Percentiles rank a stretch among this genome's conserved stretches.
phyloP scores from a whole-genome alignment of 148 eudicot species.

The Nepenthes gracilis region DNA sequence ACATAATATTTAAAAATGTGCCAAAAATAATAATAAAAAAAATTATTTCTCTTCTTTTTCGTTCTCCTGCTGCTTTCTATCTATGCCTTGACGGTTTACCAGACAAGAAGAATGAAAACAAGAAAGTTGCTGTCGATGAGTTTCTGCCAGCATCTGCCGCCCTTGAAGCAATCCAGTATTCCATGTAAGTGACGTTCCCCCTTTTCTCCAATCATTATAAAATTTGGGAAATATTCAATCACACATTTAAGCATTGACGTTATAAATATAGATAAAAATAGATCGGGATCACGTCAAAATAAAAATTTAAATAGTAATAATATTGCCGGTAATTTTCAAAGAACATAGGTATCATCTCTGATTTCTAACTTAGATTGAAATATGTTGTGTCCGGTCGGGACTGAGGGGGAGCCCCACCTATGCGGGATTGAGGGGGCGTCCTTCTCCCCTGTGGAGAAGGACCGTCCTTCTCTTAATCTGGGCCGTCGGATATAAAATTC shows the following conservation, averaged over 20 bases:
- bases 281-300: too few relatives aligned
- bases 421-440: too few relatives aligned
- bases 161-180: slow-evolving; percentile 31
- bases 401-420: too few relatives aligned
- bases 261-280: too few relatives aligned
- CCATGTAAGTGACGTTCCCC: slow-evolving; percentile 28
- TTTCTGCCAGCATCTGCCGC: slow-evolving; percentile 47
- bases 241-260: background rate
- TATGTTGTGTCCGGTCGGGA: too few relatives aligned
- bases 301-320: too few relatives aligned
- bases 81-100: background rate
- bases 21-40: background rate
- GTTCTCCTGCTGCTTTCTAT: background rate
- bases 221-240: background rate
- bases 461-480: too few relatives aligned
- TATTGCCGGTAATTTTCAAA: too few relatives aligned
- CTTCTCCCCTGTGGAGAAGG: too few relatives aligned
- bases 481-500: too few relatives aligned
- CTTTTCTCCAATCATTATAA: background rate
- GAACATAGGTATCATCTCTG: too few relatives aligned
- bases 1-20: background rate
- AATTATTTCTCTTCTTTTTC: background rate
- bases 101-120: slow-evolving; percentile 66
- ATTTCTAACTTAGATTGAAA: too few relatives aligned
- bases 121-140: slow-evolving; percentile 47